Evolutionary conservation across 345 rosid genomes (phyloP).

Genomic region (Lumnitzera littorea): DNA sequence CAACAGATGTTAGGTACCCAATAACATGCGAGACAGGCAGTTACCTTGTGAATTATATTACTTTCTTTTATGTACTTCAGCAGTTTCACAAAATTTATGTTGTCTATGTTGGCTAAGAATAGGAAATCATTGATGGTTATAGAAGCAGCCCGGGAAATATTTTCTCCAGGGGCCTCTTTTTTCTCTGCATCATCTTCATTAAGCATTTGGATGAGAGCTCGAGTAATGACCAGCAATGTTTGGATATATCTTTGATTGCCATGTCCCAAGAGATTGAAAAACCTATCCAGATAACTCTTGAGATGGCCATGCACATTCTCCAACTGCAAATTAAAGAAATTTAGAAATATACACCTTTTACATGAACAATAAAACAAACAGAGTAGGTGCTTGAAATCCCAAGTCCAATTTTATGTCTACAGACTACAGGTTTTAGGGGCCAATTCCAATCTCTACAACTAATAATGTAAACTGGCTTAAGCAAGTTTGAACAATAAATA

Average conservation of each 20-base stretch:
- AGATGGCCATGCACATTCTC: conserved; percentile 55
- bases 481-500: conserved; percentile 2
- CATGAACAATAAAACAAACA: too few species aligned
- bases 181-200: conserved; percentile 24
- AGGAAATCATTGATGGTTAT: conserved; percentile 79
- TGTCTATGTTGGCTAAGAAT: conserved; percentile 75
- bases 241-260: conserved; percentile 94
- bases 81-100: conserved; percentile 80
- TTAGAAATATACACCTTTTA: neutral
- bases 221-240: conserved; percentile 62
- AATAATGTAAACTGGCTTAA: neutral
- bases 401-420: conserved; percentile 1
- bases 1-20: conserved; percentile 5
- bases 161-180: conserved; percentile 20
- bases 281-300: conserved; percentile 66
- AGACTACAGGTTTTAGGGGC: neutral
- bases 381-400: neutral
- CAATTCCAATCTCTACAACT: neutral
- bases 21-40: conserved; percentile 8
- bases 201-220: conserved; percentile 56
- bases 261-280: conserved; percentile 61
- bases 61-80: conserved; percentile 69
- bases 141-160: conserved; percentile 38
- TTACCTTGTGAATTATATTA: conserved; percentile 84
- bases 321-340: conserved; percentile 44